Base-by-base conservation (phyloP, 352 stramenopile species). In the Globisporangium echinulatum region DNA sequence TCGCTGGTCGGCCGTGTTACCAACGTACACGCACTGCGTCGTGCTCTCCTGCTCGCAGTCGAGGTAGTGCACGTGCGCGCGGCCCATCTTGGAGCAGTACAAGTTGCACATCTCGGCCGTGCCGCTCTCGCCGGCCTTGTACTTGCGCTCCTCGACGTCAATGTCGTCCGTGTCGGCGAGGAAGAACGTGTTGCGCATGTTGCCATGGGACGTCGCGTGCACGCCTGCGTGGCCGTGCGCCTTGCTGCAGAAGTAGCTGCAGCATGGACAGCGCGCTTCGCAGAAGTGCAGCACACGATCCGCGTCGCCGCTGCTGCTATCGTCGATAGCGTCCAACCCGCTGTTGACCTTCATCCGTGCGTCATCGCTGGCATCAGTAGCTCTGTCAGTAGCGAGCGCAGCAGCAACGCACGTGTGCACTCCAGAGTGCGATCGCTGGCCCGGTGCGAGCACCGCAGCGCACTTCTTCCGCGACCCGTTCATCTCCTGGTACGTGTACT, bases 101-200 rank as follows among this genome's bases (percentile, higher is more conserved):
- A 91, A 58, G 44, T 87, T 90, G 54, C 82, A 94, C 79, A 92
- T 92, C 53, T 94, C 82, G 4, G 84, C 81, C 3, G 72, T 84
- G 9, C 84, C 84, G 6, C 61, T 54, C 59, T 94, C 84, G 0
- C 84, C 82, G 13, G 73, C 68, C 15, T 70, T 64, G 62, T 91
- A 94, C 70, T 92, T 87, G 49, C 82, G 78, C 51, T 88, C 82
- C 5, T 79, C 66, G 15, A 94, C 58, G 55, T 94, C 79, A n/a
- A 94, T 83, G 7, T 87, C 70, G 7, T 75, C 54, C 0, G 68
- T 59, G 37, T 90, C 77, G 1, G 78, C 79, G 3, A 85, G 47
- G 49, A 92, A 94, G 52, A 74, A 79, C 19, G 77, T 92, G 59
- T 90, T 88, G 13, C 77, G 68, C 84, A 92, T 94, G 64, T 94